A percentile compares a stretch with the other conserved stretches of the same genome.
phyloP scores from a whole-genome alignment of 2,329 filamentous ascomycete genomes.

The Alternaria postmessia region DNA sequence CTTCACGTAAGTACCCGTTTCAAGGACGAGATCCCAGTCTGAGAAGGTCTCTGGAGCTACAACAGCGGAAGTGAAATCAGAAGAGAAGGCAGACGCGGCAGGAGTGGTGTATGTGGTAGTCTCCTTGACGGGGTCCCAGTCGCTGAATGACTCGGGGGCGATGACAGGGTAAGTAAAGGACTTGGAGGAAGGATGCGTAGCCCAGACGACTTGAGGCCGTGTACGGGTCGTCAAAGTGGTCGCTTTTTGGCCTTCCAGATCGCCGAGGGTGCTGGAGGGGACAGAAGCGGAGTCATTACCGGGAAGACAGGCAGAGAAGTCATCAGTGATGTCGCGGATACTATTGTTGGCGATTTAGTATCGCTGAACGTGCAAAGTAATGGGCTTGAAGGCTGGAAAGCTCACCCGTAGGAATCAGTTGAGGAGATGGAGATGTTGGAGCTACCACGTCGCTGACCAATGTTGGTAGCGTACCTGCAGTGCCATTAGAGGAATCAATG shows the following conservation, averaged over 20 bases:
- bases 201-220: not conserved
- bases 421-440: constrained; percentile 1
- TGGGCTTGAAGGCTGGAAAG: not conserved
- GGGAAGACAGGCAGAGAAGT: constrained; percentile 7
- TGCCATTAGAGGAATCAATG: not conserved
- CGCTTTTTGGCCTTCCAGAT: not conserved
- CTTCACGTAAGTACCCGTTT: not conserved
- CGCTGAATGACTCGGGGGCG: not conserved
- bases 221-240: not conserved
- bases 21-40: not conserved
- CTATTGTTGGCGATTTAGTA: not conserved
- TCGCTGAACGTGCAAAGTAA: not conserved
- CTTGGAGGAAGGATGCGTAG: not conserved
- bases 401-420: constrained; percentile 13
- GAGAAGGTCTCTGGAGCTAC: not conserved
- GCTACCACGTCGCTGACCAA: constrained; percentile 9
- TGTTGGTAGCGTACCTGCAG: constrained; percentile 13
- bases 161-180: not conserved
- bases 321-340: not conserved
- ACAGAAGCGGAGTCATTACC: not conserved
- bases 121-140: constrained; percentile 1
- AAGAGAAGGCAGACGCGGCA: not conserved
- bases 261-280: not conserved
- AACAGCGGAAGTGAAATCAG: not conserved
- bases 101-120: not conserved